Base-by-base conservation (phyloP, 495 filamentous ascomycete species). In the Penicillium silybi region DNA sequence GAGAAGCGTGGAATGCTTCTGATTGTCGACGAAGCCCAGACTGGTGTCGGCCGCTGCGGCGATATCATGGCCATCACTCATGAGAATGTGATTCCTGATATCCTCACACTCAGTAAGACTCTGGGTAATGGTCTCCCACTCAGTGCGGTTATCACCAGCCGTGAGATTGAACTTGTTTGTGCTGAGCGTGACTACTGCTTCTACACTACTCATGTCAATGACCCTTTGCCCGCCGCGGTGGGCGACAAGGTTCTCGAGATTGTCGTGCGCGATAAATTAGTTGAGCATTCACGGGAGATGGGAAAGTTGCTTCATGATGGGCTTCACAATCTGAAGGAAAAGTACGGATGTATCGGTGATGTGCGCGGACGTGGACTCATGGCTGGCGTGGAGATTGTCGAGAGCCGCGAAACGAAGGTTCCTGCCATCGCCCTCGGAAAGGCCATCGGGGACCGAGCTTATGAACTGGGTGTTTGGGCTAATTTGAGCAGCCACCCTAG, bases 171-270 rank as follows among this genome's bases (percentile, higher is more conserved):
- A 23, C 50, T 44, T 4, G 67, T 68, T 2, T 73, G 69, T 41
- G 41, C 32, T n/a, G 54, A 66, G 20, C 52, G 54, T 4, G 61
- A 48, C 1, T 69, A 66, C 45, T 48, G 61, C 0, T 71, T 61
- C 61, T 39, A 63, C 9, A 67, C 64, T 0, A 77, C 74, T 1
- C 77, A 81, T 41, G 52, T 79, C 15, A 81, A 81, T 56, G 80
- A 84, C 34, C 78, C 80, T 1, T 57, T 82, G 1, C 69, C 79
- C 1, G 78, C 80, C 0, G 73, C 77, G 0, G 80, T 83, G 0
- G 79, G 79, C 0, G 68, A 75, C 44, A 81, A 82, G 51, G 78
- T 81, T 8, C 64, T 84, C 1, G 78, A 82, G 49, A 75, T 82
- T 37, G 77, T 80, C 0, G 65, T 75, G 15, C 71, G 79, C 0